Conservation (phyloP, 768 basidiomycete genomes). For the Lyophyllum semitale region DNA sequence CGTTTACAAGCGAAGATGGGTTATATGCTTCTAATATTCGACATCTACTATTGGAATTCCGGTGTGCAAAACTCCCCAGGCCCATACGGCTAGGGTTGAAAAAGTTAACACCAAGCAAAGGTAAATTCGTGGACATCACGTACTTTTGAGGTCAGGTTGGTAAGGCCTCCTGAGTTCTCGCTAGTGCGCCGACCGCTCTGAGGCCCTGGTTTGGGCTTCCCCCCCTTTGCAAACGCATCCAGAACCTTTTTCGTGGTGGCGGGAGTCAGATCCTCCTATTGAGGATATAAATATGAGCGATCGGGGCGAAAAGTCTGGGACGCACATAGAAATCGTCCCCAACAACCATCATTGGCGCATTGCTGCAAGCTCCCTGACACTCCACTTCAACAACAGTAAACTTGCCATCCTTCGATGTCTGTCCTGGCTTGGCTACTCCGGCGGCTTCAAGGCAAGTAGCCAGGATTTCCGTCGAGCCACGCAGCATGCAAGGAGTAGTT, state of each 20-base stretch:
- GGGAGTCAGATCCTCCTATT: constrained; percentile 84
- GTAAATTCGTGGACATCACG: constrained; percentile 10
- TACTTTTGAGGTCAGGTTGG: constrained; percentile 76
- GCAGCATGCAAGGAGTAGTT: constrained; percentile 96
- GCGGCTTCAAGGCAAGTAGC: constrained; percentile 83
- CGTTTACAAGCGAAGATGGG: not conserved
- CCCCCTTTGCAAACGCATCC: constrained; percentile 76
- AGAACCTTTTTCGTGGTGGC: constrained; percentile 78
- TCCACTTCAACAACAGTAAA: constrained; percentile 98
- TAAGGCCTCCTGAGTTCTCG: constrained; percentile 92
- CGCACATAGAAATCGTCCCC: constrained; percentile 96
- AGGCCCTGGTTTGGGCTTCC: constrained; percentile 92
- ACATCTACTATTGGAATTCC: constrained; percentile 64
- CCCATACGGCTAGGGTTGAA: constrained; percentile 76
- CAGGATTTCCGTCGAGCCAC: constrained; percentile 88
- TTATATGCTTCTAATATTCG: constrained; percentile 3
- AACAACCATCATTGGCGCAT: constrained; percentile 95
- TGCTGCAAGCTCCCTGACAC: constrained; percentile 97
- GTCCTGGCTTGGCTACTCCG: constrained; percentile 80
- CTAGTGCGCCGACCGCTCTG: constrained; percentile 85
- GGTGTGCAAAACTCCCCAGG: constrained; percentile 87
- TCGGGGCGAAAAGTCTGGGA: constrained; percentile 5
- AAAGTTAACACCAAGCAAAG: constrained; percentile 1
- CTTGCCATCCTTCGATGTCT: constrained; percentile 94
- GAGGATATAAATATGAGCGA: constrained; percentile 4